These are phyloP conservation scores for Trichoderma sp. DNA, from an alignment of 2,329 filamentous ascomycete species.

Conservation along the genomic window DNA sequence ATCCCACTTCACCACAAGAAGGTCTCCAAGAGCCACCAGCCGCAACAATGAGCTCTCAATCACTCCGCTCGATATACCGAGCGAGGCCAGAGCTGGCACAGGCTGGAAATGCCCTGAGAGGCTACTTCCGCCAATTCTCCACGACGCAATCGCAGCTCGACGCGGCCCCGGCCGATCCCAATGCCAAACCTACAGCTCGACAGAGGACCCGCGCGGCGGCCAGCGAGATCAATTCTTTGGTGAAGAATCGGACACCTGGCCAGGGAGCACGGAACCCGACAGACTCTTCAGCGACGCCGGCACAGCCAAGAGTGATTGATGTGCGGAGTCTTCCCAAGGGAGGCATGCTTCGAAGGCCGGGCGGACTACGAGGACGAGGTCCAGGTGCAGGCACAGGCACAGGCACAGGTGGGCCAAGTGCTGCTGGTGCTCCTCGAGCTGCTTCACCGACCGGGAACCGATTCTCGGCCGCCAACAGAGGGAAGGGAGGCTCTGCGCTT, in stretches of 20 bases:
- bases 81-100: conserved; percentile 35
- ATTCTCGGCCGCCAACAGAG: conserved; percentile 20
- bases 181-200: conserved; percentile 25
- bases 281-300: conserved; percentile 14
- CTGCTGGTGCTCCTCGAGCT: not conserved
- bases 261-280: not conserved
- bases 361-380: conserved; percentile 26
- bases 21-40: conserved; percentile 4
- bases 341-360: conserved; percentile 26
- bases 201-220: conserved; percentile 36
- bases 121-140: conserved; percentile 38
- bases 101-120: conserved; percentile 32
- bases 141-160: conserved; percentile 36
- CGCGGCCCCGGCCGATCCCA: conserved; percentile 26
- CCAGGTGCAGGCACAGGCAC: not conserved
- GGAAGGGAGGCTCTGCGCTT: conserved; percentile 14
- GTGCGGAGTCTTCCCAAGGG: conserved; percentile 38
- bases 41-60: conserved; percentile 38
- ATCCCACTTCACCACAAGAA: conserved; percentile 2
- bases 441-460: conserved; percentile 21
- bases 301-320: conserved; percentile 38
- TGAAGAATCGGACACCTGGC: conserved; percentile 23
- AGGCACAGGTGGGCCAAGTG: not conserved
- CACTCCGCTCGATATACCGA: conserved; percentile 38
- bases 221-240: conserved; percentile 34